Evolutionary conservation across 768 basidiomycete species (phyloP).

Genomic region (Hygrophorus russula): DNA sequence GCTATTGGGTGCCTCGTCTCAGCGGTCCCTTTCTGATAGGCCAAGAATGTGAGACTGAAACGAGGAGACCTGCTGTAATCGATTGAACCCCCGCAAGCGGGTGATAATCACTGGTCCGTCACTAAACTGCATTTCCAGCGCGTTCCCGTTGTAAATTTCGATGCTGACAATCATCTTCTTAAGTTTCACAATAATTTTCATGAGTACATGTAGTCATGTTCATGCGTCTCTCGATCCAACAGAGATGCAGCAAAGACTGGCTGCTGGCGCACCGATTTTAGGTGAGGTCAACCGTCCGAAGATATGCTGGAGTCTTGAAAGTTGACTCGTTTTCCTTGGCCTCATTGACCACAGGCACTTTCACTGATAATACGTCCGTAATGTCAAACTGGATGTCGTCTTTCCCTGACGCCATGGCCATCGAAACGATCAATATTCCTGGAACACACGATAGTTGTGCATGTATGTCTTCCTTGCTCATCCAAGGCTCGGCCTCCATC

Average conservation of each 20-base stretch:
- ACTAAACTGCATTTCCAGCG: no score
- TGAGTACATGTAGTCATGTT: not conserved
- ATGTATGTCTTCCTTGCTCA: not conserved
- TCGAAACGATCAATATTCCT: conserved; percentile 3
- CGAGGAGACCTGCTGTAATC: no score
- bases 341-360: not conserved
- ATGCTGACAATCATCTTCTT: no score
- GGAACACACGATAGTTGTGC: conserved; percentile 2
- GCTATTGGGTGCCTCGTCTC: no score
- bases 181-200: no score
- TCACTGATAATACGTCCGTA: not conserved
- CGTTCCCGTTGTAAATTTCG: no score
- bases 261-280: conserved; percentile 2
- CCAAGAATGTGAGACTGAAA: no score
- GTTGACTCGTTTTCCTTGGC: no score
- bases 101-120: no score
- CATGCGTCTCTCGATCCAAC: conserved; percentile 1
- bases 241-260: conserved; percentile 2
- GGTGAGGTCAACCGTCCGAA: not conserved
- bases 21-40: no score
- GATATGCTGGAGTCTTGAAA: not conserved
- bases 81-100: no score
- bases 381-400: conserved; percentile 2
- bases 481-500: not conserved
- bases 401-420: not conserved